Percentiles rank a stretch among this genome's conserved stretches.
Evolutionary conservation across 2,329 filamentous ascomycete species (phyloP).

Genomic region (Scedosporium aurantiacum): DNA sequence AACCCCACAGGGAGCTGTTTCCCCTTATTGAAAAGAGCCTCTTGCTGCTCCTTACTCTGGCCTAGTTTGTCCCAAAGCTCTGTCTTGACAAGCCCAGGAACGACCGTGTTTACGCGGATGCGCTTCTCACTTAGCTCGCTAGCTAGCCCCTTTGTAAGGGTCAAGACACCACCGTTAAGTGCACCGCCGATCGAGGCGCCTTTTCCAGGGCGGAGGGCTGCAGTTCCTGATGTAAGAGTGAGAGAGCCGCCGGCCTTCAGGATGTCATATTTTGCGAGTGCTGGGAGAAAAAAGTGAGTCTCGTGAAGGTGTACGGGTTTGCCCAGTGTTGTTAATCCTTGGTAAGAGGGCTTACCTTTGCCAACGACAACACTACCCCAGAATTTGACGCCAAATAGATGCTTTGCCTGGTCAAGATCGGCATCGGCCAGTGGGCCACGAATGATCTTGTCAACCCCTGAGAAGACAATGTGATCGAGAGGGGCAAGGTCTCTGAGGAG

Average conservation of each 20-base stretch:
- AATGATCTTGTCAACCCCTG: constrained; percentile 26
- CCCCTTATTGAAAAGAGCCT: constrained; percentile 14
- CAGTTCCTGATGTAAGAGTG: constrained; percentile 24
- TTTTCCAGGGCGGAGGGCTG: constrained; percentile 23
- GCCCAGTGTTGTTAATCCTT: too few relatives aligned
- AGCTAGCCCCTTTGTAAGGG: constrained; percentile 17
- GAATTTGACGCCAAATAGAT: constrained; percentile 28
- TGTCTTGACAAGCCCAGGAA: constrained; percentile 20
- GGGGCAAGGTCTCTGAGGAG: constrained; percentile 20
- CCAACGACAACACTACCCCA: constrained; percentile 25
- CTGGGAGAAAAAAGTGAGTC: constrained; percentile 8
- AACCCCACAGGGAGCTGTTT: neutral
- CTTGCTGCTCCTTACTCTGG: constrained; percentile 16
- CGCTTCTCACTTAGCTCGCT: constrained; percentile 16
- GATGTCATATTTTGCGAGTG: constrained; percentile 24
- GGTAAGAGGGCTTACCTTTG: too few relatives aligned
- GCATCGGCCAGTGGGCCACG: constrained; percentile 22
- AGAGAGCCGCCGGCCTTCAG: constrained; percentile 24
- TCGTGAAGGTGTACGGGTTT: neutral
- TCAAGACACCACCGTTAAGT: constrained; percentile 18
- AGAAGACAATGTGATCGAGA: constrained; percentile 27
- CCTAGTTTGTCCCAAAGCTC: constrained; percentile 21
- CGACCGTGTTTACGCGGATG: constrained; percentile 21
- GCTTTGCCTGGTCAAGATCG: constrained; percentile 21
- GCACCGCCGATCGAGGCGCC: constrained; percentile 23